Evolutionary conservation across 257 asterid genomes (phyloP), one percentile per base, ranked within the genome.

Genomic region (Scutellaria baicalensis): DNA sequence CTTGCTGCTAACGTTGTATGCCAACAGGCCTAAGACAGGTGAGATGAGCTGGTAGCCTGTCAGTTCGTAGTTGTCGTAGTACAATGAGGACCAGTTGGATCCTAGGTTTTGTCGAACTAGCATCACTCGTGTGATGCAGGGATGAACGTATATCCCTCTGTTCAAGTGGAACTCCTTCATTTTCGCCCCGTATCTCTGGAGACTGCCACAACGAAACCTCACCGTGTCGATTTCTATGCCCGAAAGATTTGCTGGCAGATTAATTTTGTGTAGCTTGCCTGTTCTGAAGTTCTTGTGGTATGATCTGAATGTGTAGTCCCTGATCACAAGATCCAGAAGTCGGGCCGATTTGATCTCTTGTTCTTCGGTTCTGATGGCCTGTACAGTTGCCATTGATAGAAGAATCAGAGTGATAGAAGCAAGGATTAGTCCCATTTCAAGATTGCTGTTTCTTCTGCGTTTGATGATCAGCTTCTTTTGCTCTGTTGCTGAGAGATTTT

Each of bases 141-240:
- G 96, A 63, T 66, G 87, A 3, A 77, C 72, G 23, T 11, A n/a
- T 1, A 83, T 21, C 9, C 96, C 96, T 12, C 27, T 13, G 3
- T 79, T 74, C 7, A 94, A n/a, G 27, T 62, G 77, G 70, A 93
- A 93, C 45, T 91, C 95, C 8, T 80, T 71, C 13, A 91, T 55
- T 35, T 69, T 74, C 1, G 93, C 96, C 1, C 97, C 97, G 35
- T 91, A 86, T 17, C 99, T 56, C 8, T 75, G 68, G 0, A 93
- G 90, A 50, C 97, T 91, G 33, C 96, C 96, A 50, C 99, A 93
- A 0, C 99, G 88, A 72, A 80, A 82, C 27, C 96, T 78, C 0
- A 85, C 67, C 0, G 91, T 72, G 20, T 87, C 82, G 12, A 89
- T 93, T 36, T 66, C 52, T 51, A 91, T 88, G 66, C 97, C 99